A percentile compares a stretch with the other conserved stretches of the same genome.
Conservation (phyloP, 495 filamentous ascomycete genomes). For the Daldinia concentrica region DNA sequence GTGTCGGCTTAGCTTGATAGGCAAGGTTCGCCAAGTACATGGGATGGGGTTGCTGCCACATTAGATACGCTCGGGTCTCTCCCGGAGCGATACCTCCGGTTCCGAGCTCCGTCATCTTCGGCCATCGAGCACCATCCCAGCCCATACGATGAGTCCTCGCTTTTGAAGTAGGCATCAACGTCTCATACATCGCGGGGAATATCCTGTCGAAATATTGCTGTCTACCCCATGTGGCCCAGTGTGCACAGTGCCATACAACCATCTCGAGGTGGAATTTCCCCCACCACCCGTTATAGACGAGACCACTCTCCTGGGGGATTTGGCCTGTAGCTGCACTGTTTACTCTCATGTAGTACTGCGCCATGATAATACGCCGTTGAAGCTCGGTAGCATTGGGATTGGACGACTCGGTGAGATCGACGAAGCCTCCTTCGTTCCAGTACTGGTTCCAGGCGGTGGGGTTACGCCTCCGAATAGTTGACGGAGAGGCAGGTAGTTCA, state of each 20-base stretch:
- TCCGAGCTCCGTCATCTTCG: conserved; percentile 59
- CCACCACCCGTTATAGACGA: conserved; percentile 58
- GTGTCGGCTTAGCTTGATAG: conserved; percentile 46
- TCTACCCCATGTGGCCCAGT: conserved; percentile 56
- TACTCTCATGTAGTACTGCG: conserved; percentile 60
- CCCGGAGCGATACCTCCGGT: conserved; percentile 56
- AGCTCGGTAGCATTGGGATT: conserved; percentile 55
- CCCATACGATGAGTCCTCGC: conserved; percentile 52
- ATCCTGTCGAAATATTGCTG: conserved; percentile 48
- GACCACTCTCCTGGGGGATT: conserved; percentile 52
- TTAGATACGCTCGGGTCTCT: conserved; percentile 52
- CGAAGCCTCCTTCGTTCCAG: conserved; percentile 57
- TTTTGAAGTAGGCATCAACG: conserved; percentile 52
- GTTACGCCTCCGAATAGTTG: conserved; percentile 26
- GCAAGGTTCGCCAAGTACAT: conserved; percentile 54
- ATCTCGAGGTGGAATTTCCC: conserved; percentile 42
- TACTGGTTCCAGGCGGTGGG: conserved; percentile 50
- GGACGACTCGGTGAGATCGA: conserved; percentile 52
- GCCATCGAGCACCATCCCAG: conserved; percentile 54
- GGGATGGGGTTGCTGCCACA: conserved; percentile 57
- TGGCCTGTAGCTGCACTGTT: conserved; percentile 50
- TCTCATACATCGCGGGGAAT: conserved; percentile 52
- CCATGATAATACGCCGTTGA: conserved; percentile 59
- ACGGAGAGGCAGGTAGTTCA: conserved; percentile 27
- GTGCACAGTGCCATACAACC: conserved; percentile 55